A percentile compares a stretch with the other conserved stretches of the same genome.
Evolutionary conservation across 495 filamentous ascomycete genomes (phyloP).

Genomic region (Astrothelium macrocarpum): DNA sequence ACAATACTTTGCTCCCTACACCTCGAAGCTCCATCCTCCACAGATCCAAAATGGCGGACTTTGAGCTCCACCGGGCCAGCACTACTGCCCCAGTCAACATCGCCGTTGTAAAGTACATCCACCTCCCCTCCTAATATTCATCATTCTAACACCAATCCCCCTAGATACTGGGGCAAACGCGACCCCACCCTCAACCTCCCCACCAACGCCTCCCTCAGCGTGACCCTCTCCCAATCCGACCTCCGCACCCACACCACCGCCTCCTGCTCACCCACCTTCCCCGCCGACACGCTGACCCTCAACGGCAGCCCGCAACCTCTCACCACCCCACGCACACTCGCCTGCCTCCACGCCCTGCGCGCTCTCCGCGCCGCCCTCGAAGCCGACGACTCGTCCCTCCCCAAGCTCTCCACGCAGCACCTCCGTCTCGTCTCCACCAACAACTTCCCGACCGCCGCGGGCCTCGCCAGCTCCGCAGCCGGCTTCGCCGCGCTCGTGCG

Average conservation of each 20-base stretch:
- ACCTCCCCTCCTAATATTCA: constrained; percentile 11
- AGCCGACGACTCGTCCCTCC: constrained; percentile 55
- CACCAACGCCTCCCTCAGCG: constrained; percentile 92
- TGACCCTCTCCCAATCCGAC: constrained; percentile 89
- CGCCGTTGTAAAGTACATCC: constrained; percentile 84
- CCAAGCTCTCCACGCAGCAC: constrained; percentile 62
- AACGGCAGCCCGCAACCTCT: constrained; percentile 78
- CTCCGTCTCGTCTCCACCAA: constrained; percentile 84
- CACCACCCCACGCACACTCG: constrained; percentile 75
- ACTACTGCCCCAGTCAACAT: constrained; percentile 98
- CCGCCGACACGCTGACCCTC: constrained; percentile 68
- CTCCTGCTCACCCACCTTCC: constrained; percentile 71
- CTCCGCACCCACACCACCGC: constrained; percentile 94
- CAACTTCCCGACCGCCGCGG: constrained; percentile 99
- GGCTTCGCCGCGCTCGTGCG: constrained; percentile 92
- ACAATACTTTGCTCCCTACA: background rate
- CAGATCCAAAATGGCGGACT: constrained; percentile 35
- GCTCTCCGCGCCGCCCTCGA: constrained; percentile 66
- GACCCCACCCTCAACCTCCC: constrained; percentile 87
- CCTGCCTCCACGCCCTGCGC: constrained; percentile 81
- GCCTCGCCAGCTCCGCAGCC: constrained; percentile 82
- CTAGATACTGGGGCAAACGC: constrained; percentile 96
- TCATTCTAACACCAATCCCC: constrained; percentile 21
- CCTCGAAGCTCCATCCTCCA: background rate
- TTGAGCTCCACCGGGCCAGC: constrained; percentile 70